A percentile compares a stretch with the other conserved stretches of the same genome.
Conservation (phyloP, 2,329 filamentous ascomycete species). For the Verticillium tricorpus region DNA sequence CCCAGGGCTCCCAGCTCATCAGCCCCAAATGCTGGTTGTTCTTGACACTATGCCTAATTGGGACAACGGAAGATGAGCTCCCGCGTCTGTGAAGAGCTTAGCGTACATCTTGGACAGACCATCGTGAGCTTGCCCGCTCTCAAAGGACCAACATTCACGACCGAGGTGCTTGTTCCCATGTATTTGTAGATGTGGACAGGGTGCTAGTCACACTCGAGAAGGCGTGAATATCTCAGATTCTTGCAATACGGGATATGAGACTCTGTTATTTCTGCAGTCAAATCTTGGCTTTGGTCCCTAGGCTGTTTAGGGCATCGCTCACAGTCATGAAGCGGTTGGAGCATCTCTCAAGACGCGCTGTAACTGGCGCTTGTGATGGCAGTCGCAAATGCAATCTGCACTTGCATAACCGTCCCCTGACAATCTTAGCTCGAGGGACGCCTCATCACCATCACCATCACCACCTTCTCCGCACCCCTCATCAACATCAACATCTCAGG, state of each 20-base stretch:
- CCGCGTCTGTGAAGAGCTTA: neutral
- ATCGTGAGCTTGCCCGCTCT: neutral
- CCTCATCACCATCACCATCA: neutral
- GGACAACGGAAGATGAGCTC: neutral
- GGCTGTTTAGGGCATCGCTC: no score
- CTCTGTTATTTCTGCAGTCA: no score
- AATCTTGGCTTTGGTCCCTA: no score
- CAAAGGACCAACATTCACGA: neutral
- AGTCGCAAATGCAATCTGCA: no score
- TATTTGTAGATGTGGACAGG: neutral
- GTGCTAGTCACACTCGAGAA: neutral
- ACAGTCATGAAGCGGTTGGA: no score
- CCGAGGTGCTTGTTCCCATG: neutral
- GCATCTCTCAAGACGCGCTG: no score
- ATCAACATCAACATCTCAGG: neutral
- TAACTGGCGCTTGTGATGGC: no score
- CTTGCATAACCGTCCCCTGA: neutral
- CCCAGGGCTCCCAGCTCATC: neutral
- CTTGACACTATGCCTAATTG: neutral
- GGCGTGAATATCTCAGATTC: neutral
- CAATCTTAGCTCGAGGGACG: neutral
- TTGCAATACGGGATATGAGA: neutral
- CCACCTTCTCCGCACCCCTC: neutral
- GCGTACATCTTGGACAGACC: neutral
- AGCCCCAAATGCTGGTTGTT: neutral